Percentiles rank a stretch among this genome's conserved stretches.
Conservation (phyloP, 108 stramenopile species). For the Pseudonitzschia multistriata region DNA sequence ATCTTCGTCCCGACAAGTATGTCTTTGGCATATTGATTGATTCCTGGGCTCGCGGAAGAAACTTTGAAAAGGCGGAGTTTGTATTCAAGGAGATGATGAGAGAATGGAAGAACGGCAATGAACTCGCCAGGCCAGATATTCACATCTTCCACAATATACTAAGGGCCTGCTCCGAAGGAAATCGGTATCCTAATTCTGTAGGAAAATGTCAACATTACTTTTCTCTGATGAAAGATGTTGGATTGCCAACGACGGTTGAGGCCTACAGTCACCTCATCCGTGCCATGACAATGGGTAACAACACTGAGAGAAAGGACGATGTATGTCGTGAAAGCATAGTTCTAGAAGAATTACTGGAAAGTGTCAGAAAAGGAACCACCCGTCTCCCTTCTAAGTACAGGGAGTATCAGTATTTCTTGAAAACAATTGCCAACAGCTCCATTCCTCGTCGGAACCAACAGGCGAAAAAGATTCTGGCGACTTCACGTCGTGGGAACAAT, state of each 20-base stretch:
- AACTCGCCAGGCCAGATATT: slow-evolving; percentile 24
- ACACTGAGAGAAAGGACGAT: neutral
- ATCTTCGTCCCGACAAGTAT: slow-evolving; percentile 27
- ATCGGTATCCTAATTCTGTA: neutral
- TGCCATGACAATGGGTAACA: neutral
- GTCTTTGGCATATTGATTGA: slow-evolving; percentile 26
- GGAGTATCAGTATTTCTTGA: slow-evolving; percentile 24
- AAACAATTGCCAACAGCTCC: slow-evolving; percentile 17
- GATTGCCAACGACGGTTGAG: slow-evolving; percentile 14
- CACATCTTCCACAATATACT: slow-evolving; percentile 27
- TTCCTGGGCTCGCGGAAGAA: slow-evolving; percentile 17
- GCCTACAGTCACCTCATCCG: slow-evolving; percentile 18
- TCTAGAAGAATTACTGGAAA: slow-evolving; percentile 14
- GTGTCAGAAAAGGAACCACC: slow-evolving; percentile 6
- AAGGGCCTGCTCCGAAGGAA: slow-evolving; percentile 14
- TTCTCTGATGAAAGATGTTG: slow-evolving; percentile 7
- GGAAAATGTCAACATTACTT: slow-evolving; percentile 27
- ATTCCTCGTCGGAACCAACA: slow-evolving; percentile 23
- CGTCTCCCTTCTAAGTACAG: neutral
- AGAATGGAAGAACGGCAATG: slow-evolving; percentile 24
- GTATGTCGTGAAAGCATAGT: neutral
- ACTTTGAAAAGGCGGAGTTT: slow-evolving; percentile 6
- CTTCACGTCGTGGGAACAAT: slow-evolving; percentile 7
- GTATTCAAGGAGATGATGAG: slow-evolving; percentile 27
- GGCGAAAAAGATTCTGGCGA: slow-evolving; percentile 21